Conservation (phyloP, 495 filamentous ascomycete species). For the Aspergillus wentii region DNA sequence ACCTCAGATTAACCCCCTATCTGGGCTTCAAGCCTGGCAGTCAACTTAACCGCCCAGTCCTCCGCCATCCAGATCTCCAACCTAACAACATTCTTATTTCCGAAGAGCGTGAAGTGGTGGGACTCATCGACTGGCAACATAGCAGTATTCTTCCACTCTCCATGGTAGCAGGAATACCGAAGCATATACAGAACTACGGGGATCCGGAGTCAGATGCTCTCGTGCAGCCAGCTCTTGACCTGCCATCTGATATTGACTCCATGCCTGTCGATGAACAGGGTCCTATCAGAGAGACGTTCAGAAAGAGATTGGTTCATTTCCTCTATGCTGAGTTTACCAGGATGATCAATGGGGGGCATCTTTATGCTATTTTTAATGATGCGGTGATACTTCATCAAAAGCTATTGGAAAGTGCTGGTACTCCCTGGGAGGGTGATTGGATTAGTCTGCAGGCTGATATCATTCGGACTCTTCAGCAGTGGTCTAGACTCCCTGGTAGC, state of each 20-base stretch:
- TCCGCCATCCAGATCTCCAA: slow-evolving; percentile 29
- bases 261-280: slow-evolving; percentile 9
- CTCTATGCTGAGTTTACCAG: slow-evolving; percentile 17
- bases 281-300: slow-evolving; percentile 7
- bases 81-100: slow-evolving; percentile 29
- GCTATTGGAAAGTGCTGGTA: slow-evolving; percentile 15
- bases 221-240: slow-evolving; percentile 7
- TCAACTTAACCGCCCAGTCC: slow-evolving; percentile 17
- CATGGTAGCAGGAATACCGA: slow-evolving; percentile 24
- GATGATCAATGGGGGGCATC: slow-evolving; percentile 19
- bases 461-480: slow-evolving; percentile 13
- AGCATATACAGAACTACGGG: slow-evolving; percentile 24
- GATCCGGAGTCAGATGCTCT: slow-evolving; percentile 18
- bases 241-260: slow-evolving; percentile 15
- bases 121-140: slow-evolving; percentile 32
- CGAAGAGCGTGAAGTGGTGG: slow-evolving; percentile 17
- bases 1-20: slow-evolving; percentile 9
- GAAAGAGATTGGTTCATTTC: slow-evolving; percentile 18
- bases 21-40: slow-evolving; percentile 10
- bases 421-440: slow-evolving; percentile 26
- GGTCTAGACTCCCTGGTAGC: slow-evolving; percentile 1
- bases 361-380: slow-evolving; percentile 18
- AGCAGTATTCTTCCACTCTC: slow-evolving; percentile 22
- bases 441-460: slow-evolving; percentile 17
- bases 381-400: slow-evolving; percentile 18